These are phyloP conservation scores for Adansonia gregorii DNA, from an alignment of 441 rosid genomes.

Conservation along the genomic window DNA sequence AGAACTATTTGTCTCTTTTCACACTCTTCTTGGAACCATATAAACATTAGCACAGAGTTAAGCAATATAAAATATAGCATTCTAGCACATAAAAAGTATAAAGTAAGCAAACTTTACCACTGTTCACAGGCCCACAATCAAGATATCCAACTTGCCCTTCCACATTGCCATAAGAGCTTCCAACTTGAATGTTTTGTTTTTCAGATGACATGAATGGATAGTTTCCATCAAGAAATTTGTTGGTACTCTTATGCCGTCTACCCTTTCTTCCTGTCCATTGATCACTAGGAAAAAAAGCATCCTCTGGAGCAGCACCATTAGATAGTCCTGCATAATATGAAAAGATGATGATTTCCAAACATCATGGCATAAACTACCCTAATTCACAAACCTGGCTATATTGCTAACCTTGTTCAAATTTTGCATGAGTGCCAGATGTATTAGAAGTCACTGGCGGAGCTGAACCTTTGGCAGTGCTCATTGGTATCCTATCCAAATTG, in stretches of 20 bases:
- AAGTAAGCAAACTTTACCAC: slow-evolving; percentile 41
- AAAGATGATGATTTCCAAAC: slow-evolving; percentile 16
- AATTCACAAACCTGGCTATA: slow-evolving; percentile 16
- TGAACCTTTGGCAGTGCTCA: slow-evolving; percentile 33
- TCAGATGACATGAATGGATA: slow-evolving; percentile 44
- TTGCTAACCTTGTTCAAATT: slow-evolving; percentile 50
- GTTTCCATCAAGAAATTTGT: slow-evolving; percentile 58
- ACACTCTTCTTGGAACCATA: not conserved
- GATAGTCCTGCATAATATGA: slow-evolving; percentile 46
- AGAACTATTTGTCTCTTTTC: not conserved
- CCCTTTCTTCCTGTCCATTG: slow-evolving; percentile 67
- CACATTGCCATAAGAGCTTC: slow-evolving; percentile 31
- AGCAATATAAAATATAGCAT: not conserved
- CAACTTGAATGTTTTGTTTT: slow-evolving; percentile 51
- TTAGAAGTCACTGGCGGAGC: slow-evolving; percentile 29
- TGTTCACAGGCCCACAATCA: slow-evolving; percentile 32
- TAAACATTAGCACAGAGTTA: not conserved
- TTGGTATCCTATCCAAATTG: slow-evolving; percentile 33
- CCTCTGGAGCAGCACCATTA: slow-evolving; percentile 46
- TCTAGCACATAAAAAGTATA: not conserved
- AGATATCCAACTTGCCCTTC: slow-evolving; percentile 31
- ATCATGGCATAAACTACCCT: slow-evolving; percentile 6
- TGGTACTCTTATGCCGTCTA: slow-evolving; percentile 74
- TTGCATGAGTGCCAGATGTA: slow-evolving; percentile 24
- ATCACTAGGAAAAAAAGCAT: slow-evolving; percentile 52